phyloP scores from a whole-genome alignment of 2,329 filamentous ascomycete genomes.

The Stagonosporopsis rhizophila region DNA sequence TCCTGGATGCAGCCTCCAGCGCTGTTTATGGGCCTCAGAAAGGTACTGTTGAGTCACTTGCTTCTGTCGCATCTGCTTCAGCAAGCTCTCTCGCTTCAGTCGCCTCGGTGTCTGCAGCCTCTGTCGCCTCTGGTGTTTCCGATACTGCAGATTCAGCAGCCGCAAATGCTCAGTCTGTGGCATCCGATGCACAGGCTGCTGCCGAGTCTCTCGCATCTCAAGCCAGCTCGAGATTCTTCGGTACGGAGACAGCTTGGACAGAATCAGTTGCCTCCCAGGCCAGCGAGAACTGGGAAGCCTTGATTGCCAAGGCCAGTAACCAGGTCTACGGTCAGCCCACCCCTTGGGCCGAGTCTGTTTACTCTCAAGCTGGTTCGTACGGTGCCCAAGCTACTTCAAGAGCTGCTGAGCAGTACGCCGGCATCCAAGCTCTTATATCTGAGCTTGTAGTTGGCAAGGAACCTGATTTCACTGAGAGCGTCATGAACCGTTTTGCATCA shows the following conservation, averaged over 20 bases:
- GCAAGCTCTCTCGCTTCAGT: slow-evolving; percentile 53
- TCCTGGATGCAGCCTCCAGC: slow-evolving; percentile 73
- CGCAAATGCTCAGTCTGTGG: slow-evolving; percentile 52
- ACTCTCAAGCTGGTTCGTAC: slow-evolving; percentile 63
- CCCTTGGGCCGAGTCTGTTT: slow-evolving; percentile 55
- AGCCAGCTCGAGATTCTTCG: slow-evolving; percentile 55
- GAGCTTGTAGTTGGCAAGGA: slow-evolving; percentile 81
- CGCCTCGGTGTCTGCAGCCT: slow-evolving; percentile 57
- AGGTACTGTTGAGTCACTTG: slow-evolving; percentile 44
- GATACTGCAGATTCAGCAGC: slow-evolving; percentile 48
- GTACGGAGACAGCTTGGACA: slow-evolving; percentile 58
- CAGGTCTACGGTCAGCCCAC: slow-evolving; percentile 74
- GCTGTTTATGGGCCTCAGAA: slow-evolving; percentile 65
- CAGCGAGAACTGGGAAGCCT: slow-evolving; percentile 68
- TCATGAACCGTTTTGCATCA: slow-evolving; percentile 73
- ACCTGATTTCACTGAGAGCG: slow-evolving; percentile 80
- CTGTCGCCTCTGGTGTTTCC: slow-evolving; percentile 53
- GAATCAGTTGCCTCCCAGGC: slow-evolving; percentile 64
- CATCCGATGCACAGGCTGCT: slow-evolving; percentile 57
- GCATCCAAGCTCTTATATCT: slow-evolving; percentile 74
- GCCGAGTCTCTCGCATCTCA: slow-evolving; percentile 55
- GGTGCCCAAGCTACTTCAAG: slow-evolving; percentile 68
- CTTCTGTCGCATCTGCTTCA: slow-evolving; percentile 48
- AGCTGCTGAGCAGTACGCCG: slow-evolving; percentile 70
- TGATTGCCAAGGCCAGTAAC: slow-evolving; percentile 70